phyloP scores from a whole-genome alignment of 768 basidiomycete species.

The Tricholoma saponaceum region DNA sequence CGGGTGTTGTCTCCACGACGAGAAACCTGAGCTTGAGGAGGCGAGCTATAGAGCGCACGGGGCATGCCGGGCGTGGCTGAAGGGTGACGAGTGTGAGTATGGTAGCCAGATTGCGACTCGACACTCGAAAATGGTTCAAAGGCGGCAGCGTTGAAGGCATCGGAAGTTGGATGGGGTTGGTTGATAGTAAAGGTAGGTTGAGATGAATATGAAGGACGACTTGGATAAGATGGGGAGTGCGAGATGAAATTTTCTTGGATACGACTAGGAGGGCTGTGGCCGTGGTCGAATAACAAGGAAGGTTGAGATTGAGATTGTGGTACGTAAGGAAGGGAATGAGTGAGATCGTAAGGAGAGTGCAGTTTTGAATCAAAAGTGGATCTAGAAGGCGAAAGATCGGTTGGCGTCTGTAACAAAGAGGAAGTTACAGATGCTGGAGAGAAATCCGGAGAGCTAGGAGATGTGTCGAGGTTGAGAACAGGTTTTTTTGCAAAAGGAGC shows the following conservation, averaged over 20 bases:
- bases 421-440: slow-evolving; percentile 72
- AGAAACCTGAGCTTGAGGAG: slow-evolving; percentile 9
- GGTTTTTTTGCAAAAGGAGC: slow-evolving; percentile 45
- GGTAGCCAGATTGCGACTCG: slow-evolving; percentile 29
- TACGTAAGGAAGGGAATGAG: slow-evolving; percentile 40
- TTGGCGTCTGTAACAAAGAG: slow-evolving; percentile 61
- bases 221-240: slow-evolving; percentile 4
- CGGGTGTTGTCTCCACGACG: slow-evolving; percentile 26
- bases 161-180: slow-evolving; percentile 17
- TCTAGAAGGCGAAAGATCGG: slow-evolving; percentile 66
- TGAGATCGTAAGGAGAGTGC: slow-evolving; percentile 47
- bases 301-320: slow-evolving; percentile 29
- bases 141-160: slow-evolving; percentile 30
- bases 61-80: slow-evolving; percentile 10
- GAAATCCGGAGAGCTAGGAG: slow-evolving; percentile 60
- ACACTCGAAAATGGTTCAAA: slow-evolving; percentile 54
- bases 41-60: slow-evolving; percentile 1
- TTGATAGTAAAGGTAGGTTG: slow-evolving; percentile 15
- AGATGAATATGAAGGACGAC: not conserved
- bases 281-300: slow-evolving; percentile 37
- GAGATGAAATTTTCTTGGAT: slow-evolving; percentile 16
- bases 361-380: slow-evolving; percentile 52
- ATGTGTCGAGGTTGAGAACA: slow-evolving; percentile 40
- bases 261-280: slow-evolving; percentile 17
- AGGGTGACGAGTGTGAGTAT: slow-evolving; percentile 16